Evolutionary conservation across 192 early-diverging fungal genomes (phyloP).

Genomic region (Backusella tuberculispora): DNA sequence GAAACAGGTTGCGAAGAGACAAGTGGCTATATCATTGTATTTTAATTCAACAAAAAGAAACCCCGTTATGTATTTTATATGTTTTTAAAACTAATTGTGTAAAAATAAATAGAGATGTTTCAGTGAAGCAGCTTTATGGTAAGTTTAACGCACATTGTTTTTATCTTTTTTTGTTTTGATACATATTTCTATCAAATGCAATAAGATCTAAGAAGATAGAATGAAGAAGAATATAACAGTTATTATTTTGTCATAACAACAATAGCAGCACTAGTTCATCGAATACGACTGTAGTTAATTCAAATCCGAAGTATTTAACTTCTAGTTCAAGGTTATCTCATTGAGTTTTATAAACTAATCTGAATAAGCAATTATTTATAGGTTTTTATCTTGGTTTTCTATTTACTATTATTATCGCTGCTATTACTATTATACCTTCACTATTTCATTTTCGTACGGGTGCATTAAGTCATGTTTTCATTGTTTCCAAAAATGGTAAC

Average conservation of each 20-base stretch:
- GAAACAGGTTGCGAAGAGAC: background rate
- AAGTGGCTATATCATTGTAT: background rate
- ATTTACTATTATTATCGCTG: background rate
- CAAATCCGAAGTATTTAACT: no score
- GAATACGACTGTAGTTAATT: background rate
- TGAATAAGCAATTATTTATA: no score
- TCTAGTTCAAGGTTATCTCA: background rate
- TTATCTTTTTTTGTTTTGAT: background rate
- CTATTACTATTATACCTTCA: background rate
- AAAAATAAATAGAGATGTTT: constrained; percentile 3
- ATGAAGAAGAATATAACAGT: background rate
- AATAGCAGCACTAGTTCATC: background rate
- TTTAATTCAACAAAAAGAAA: background rate
- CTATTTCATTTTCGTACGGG: background rate
- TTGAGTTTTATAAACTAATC: background rate
- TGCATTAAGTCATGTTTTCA: background rate
- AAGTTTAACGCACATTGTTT: background rate
- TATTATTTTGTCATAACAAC: background rate
- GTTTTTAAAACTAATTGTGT: background rate
- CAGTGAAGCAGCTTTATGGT: background rate
- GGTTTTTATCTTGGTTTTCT: no score
- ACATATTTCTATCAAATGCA: background rate
- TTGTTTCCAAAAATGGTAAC: background rate
- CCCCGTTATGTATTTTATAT: background rate
- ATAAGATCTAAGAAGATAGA: background rate